A percentile compares a stretch with the other conserved stretches of the same genome.
Conservation (phyloP, 176 grass and related monocot genomes). For the Carex pumila region DNA sequence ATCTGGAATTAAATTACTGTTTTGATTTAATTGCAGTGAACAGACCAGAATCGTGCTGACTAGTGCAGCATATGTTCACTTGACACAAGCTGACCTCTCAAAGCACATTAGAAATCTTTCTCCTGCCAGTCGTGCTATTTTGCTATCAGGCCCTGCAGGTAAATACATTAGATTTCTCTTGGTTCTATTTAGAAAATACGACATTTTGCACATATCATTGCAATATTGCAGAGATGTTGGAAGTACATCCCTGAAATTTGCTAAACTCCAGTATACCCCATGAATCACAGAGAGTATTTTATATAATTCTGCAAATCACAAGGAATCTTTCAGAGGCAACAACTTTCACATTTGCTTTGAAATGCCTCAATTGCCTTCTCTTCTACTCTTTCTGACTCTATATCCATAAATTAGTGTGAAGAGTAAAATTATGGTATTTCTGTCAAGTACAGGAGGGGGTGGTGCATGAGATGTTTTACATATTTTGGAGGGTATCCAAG, state of each 20-base stretch:
- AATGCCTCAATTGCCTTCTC: not conserved
- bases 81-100: slow-evolving; percentile 60
- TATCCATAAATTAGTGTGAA: not conserved
- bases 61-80: slow-evolving; percentile 87
- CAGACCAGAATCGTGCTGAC: slow-evolving; percentile 67
- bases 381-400: not conserved
- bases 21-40: slow-evolving; percentile 42
- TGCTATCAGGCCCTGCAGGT: slow-evolving; percentile 89
- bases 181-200: not conserved
- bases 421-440: not conserved
- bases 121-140: slow-evolving; percentile 67
- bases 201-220: not conserved
- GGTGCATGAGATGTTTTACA: not conserved
- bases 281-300: not conserved
- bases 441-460: not conserved
- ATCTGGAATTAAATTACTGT: not conserved
- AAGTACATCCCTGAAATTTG: not conserved
- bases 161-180: not conserved
- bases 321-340: not conserved
- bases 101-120: slow-evolving; percentile 88
- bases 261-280: not conserved
- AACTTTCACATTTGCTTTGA: not conserved
- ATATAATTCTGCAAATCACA: not conserved
- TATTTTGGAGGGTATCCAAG: not conserved
- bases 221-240: not conserved